Conservation (phyloP, 768 basidiomycete genomes). For the Chiua virens region DNA sequence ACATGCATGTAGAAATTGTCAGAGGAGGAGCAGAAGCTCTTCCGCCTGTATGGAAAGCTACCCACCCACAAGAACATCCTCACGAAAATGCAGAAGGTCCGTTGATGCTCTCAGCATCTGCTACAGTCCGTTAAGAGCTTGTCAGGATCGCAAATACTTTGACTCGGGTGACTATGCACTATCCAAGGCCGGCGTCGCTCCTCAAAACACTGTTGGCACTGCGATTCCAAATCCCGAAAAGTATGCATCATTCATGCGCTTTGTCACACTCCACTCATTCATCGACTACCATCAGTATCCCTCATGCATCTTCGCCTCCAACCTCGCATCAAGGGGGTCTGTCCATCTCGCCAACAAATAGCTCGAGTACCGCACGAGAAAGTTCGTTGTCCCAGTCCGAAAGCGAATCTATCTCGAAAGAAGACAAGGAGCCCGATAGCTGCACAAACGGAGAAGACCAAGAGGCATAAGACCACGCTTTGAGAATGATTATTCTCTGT, state of each 20-base stretch:
- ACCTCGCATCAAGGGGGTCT: slow-evolving; percentile 51
- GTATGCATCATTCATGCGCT: slow-evolving; percentile 46
- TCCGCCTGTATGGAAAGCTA: slow-evolving; percentile 91
- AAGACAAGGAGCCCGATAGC: slow-evolving; percentile 11
- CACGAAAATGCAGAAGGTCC: slow-evolving; percentile 93
- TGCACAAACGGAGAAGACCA: slow-evolving; percentile 10
- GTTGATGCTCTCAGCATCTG: slow-evolving; percentile 13
- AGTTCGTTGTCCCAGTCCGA: slow-evolving; percentile 38
- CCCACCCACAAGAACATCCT: slow-evolving; percentile 92
- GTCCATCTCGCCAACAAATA: slow-evolving; percentile 75
- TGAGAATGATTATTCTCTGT: background rate
- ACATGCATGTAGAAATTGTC: slow-evolving; percentile 60
- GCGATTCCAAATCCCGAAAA: slow-evolving; percentile 98
- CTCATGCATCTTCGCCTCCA: slow-evolving; percentile 81
- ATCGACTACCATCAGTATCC: slow-evolving; percentile 58
- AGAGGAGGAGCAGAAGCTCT: slow-evolving; percentile 91
- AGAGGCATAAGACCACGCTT: slow-evolving; percentile 13
- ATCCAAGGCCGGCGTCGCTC: slow-evolving; percentile 91
- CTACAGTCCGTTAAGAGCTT: slow-evolving; percentile 6
- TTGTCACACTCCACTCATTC: background rate
- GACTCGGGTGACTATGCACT: slow-evolving; percentile 99
- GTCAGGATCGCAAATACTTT: slow-evolving; percentile 97
- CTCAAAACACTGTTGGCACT: slow-evolving; percentile 87
- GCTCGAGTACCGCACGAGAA: slow-evolving; percentile 67
- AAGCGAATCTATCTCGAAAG: slow-evolving; percentile 17